Conservation (phyloP, 768 basidiomycete species). For the Lyophyllum atratum region DNA sequence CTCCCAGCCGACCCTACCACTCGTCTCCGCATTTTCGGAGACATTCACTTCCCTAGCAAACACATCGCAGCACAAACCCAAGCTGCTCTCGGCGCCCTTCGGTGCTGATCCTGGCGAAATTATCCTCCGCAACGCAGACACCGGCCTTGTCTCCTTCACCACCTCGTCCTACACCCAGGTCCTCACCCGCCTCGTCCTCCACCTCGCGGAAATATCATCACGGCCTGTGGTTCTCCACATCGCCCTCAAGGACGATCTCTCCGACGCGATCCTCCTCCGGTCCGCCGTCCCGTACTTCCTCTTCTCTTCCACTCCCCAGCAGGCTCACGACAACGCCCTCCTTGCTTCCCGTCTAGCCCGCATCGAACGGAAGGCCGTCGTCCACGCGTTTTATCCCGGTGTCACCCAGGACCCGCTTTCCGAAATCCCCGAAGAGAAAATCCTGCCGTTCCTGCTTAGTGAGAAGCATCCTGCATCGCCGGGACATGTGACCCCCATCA, state of each 20-base stretch:
- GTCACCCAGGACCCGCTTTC: constrained; percentile 39
- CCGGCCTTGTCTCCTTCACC: constrained; percentile 62
- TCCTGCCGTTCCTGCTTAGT: constrained; percentile 61
- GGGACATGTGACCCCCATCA: constrained; percentile 23
- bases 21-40: constrained; percentile 42
- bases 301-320: constrained; percentile 72
- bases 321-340: constrained; percentile 89
- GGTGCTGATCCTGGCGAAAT: constrained; percentile 68
- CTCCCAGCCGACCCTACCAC: constrained; percentile 45
- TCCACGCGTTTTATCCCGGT: constrained; percentile 76
- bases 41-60: constrained; percentile 37
- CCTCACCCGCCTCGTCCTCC: constrained; percentile 62
- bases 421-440: constrained; percentile 59
- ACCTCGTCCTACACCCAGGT: constrained; percentile 51
- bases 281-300: constrained; percentile 82
- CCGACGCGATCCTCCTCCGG: constrained; percentile 74
- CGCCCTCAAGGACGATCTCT: constrained; percentile 64
- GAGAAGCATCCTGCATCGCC: constrained; percentile 39
- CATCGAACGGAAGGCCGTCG: constrained; percentile 69
- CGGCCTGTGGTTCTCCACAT: constrained; percentile 74
- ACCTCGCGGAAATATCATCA: constrained; percentile 66
- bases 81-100: constrained; percentile 51
- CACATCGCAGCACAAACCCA: constrained; percentile 39
- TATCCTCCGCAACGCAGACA: constrained; percentile 48
- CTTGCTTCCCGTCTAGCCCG: constrained; percentile 82